A percentile compares a stretch with the other conserved stretches of the same genome.
These are phyloP conservation scores for Verticillium isaacii DNA, from an alignment of 2,329 filamentous ascomycete species.

Conservation along the genomic window DNA sequence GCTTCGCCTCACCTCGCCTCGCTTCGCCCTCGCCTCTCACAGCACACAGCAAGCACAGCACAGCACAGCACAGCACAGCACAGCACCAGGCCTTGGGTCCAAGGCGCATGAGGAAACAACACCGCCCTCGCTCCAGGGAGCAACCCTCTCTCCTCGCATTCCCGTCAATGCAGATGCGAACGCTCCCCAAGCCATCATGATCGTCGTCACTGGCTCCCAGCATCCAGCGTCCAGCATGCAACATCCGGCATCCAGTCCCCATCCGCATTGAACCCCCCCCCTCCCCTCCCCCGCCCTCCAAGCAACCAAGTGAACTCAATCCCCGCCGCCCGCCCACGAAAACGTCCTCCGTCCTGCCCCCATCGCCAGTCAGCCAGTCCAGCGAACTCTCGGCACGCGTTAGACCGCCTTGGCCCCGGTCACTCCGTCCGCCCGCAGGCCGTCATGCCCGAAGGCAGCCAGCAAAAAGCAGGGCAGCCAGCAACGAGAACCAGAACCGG, in stretches of 20 bases:
- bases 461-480: neutral
- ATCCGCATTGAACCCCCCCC: neutral
- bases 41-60: neutral
- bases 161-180: neutral
- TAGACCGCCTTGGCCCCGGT: neutral
- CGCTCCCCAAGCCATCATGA: neutral
- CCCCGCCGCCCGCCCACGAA: neutral
- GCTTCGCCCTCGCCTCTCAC: neutral
- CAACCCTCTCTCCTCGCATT: neutral
- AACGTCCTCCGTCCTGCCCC: neutral
- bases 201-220: neutral
- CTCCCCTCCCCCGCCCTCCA: neutral
- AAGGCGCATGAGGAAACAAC: neutral
- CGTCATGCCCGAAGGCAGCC: neutral
- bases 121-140: neutral
- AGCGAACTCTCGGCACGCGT: neutral
- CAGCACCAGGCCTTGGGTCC: neutral
- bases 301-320: neutral
- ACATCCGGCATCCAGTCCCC: neutral
- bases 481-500: too few species aligned
- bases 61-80: neutral
- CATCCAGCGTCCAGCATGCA: neutral
- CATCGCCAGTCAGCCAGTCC: neutral
- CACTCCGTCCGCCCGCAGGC: neutral
- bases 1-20: neutral